Evolutionary conservation across 2,329 filamentous ascomycete genomes (phyloP).

Genomic region (Botryosphaeria dothidea): DNA sequence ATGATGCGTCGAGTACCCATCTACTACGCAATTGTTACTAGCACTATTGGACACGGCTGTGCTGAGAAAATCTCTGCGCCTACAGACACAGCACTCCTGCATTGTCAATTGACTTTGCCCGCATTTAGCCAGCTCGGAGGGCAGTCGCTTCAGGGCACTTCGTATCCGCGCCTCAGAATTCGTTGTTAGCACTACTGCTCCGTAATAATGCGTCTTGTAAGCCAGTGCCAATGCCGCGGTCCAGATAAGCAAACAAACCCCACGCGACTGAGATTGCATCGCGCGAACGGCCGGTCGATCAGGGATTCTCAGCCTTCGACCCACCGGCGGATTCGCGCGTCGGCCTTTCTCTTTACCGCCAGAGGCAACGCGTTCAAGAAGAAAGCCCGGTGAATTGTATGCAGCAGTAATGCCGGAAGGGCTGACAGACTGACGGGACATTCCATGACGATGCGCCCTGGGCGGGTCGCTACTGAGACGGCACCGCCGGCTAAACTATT

Average conservation of each 20-base stretch:
- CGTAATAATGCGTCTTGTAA: background rate
- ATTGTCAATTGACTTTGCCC: background rate
- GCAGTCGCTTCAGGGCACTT: background rate
- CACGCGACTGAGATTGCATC: slow-evolving; percentile 1
- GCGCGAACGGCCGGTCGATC: slow-evolving; percentile 7
- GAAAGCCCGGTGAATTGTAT: background rate
- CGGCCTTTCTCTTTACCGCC: background rate
- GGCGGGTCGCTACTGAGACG: background rate
- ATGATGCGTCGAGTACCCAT: background rate
- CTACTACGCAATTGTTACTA: background rate
- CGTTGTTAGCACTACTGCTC: slow-evolving; percentile 1
- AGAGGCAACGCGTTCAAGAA: background rate
- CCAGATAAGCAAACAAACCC: slow-evolving; percentile 12
- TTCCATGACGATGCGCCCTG: background rate
- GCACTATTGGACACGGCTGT: background rate
- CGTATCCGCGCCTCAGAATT: background rate
- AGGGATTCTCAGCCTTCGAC: background rate
- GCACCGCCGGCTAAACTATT: slow-evolving; percentile 1
- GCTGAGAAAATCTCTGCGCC: background rate
- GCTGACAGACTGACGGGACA: background rate
- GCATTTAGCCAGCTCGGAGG: background rate
- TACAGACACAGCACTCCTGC: background rate
- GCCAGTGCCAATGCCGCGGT: background rate
- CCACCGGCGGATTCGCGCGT: background rate
- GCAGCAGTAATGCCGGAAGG: background rate